A percentile compares a stretch with the other conserved stretches of the same genome.
Conservation (phyloP, 768 basidiomycete species). For the Sistotremastrum suecicum region DNA sequence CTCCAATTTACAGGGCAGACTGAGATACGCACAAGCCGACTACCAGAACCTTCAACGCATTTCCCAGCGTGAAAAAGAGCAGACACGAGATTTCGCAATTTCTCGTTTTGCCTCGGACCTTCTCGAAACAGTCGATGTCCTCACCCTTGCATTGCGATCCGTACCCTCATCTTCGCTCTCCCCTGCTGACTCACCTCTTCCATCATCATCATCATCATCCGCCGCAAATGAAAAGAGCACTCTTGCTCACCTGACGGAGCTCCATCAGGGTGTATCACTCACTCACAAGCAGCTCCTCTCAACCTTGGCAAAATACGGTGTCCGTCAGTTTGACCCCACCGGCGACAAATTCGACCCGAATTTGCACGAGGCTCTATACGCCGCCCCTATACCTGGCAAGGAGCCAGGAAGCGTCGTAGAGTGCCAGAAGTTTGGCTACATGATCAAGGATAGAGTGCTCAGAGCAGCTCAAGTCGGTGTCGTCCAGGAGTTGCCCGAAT, state of each 20-base stretch:
- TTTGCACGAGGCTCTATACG: slow-evolving; percentile 87
- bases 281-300: slow-evolving; percentile 83
- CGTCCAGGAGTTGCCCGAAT: slow-evolving; percentile 48
- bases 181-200: slow-evolving; percentile 12
- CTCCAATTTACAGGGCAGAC: slow-evolving; percentile 45
- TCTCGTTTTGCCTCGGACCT: slow-evolving; percentile 81
- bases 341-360: slow-evolving; percentile 95
- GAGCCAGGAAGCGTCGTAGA: slow-evolving; percentile 83
- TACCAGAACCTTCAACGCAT: slow-evolving; percentile 91
- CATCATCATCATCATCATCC: slow-evolving; percentile 12
- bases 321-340: slow-evolving; percentile 82
- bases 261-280: slow-evolving; percentile 81
- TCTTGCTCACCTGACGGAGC: slow-evolving; percentile 45
- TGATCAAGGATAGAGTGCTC: slow-evolving; percentile 85
- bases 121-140: slow-evolving; percentile 83
- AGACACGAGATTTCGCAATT: slow-evolving; percentile 89
- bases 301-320: slow-evolving; percentile 82
- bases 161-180: slow-evolving; percentile 40
- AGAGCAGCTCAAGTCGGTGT: slow-evolving; percentile 96
- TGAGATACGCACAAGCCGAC: slow-evolving; percentile 89
- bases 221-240: slow-evolving; percentile 34
- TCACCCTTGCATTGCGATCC: slow-evolving; percentile 70
- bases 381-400: slow-evolving; percentile 81
- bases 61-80: slow-evolving; percentile 79
- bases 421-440: slow-evolving; percentile 84